These are phyloP conservation scores for Verbascum thapsus DNA, from an alignment of 257 asterid species.

Conservation along the genomic window DNA sequence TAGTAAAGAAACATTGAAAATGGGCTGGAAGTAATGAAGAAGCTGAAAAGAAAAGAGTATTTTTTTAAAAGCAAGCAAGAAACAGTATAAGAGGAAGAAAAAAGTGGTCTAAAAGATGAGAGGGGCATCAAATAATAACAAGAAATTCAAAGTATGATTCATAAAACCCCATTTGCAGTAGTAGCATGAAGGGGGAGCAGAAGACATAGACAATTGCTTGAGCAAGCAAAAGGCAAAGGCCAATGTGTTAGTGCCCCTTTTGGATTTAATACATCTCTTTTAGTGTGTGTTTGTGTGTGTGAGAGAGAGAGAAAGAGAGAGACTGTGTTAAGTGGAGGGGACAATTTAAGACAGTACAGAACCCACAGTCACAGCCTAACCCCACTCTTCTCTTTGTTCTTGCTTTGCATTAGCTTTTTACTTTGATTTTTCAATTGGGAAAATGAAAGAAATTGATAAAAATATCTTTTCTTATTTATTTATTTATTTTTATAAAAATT, in stretches of 20 bases:
- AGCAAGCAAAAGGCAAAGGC: conserved; percentile 68
- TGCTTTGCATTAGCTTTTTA: conserved; percentile 52
- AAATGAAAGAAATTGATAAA: neutral
- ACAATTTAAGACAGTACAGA: conserved; percentile 94
- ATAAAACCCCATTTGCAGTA: conserved; percentile 81
- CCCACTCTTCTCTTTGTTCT: conserved; percentile 43
- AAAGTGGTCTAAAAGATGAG: conserved; percentile 26
- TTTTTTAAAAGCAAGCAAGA: conserved; percentile 54
- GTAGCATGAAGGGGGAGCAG: conserved; percentile 67
- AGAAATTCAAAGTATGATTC: conserved; percentile 84
- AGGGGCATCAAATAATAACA: conserved; percentile 71
- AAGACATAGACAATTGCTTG: conserved; percentile 84
- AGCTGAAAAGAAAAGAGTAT: conserved; percentile 31
- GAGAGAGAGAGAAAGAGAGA: conserved; percentile 37
- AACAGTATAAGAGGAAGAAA: conserved; percentile 30
- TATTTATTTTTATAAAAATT: neutral
- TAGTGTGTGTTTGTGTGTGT: conserved; percentile 29
- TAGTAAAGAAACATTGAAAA: conserved; percentile 29
- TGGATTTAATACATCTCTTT: conserved; percentile 48
- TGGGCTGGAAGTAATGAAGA: conserved; percentile 37
- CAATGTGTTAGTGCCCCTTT: conserved; percentile 68
- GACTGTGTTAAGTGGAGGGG: conserved; percentile 92
- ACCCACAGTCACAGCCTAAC: conserved; percentile 66
- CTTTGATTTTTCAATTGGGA: conserved; percentile 22
- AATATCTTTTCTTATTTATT: conserved; percentile 26